These are phyloP conservation scores for Pugionium cornutum DNA, from an alignment of 345 rosid species.

Conservation along the genomic window DNA sequence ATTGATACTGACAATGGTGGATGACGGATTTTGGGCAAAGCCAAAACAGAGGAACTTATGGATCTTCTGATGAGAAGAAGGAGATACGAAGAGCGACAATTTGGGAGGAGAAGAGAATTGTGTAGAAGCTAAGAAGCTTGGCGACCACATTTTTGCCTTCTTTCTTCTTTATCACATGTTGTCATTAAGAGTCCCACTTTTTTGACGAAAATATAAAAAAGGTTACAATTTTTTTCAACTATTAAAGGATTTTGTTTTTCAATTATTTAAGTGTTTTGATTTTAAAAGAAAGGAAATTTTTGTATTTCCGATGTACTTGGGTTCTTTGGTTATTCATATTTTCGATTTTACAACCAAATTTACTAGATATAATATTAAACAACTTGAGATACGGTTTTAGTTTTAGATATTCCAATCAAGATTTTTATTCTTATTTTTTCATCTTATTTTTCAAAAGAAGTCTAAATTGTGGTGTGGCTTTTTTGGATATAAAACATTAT, in stretches of 20 bases:
- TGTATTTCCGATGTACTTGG: neutral
- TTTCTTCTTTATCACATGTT: conserved; percentile 23
- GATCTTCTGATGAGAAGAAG: conserved; percentile 7
- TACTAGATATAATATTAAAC: too few relatives aligned
- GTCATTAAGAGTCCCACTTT: conserved; percentile 11
- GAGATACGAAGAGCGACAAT: conserved; percentile 19
- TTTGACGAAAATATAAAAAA: neutral
- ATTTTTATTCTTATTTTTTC: too few relatives aligned
- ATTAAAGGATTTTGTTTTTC: too few relatives aligned
- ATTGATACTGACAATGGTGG: neutral
- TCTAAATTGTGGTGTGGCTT: too few relatives aligned
- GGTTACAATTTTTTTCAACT: neutral
- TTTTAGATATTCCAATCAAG: too few relatives aligned
- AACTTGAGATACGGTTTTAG: too few relatives aligned
- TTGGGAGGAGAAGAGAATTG: conserved; percentile 27
- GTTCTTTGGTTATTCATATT: too few relatives aligned
- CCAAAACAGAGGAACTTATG: conserved; percentile 19
- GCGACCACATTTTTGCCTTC: conserved; percentile 35
- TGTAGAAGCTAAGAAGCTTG: conserved; percentile 30
- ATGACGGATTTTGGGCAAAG: conserved; percentile 20
- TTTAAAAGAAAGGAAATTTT: too few relatives aligned
- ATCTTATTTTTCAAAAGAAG: too few relatives aligned
- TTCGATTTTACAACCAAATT: too few relatives aligned
- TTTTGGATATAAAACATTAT: too few relatives aligned
- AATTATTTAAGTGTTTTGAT: too few relatives aligned